phyloP scores from a whole-genome alignment of 2,329 filamentous ascomycete species.

The Hirsutella thompsonii region DNA sequence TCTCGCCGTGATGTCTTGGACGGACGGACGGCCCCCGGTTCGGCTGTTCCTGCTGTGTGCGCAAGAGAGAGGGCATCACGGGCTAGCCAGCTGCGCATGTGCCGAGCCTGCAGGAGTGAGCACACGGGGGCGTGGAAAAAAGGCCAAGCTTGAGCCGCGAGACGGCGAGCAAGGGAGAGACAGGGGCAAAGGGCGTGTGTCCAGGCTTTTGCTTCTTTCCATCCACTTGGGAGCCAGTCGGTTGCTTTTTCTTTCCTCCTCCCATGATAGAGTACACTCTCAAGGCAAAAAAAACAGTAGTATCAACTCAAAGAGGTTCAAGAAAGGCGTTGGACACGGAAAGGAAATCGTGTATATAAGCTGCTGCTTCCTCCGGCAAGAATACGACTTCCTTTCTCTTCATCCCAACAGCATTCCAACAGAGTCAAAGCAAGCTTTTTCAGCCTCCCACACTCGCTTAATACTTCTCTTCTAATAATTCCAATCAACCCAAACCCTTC shows the following conservation, averaged over 20 bases:
- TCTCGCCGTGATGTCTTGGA: too few relatives aligned
- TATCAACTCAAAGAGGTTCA: too few relatives aligned
- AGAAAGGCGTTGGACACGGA: too few relatives aligned
- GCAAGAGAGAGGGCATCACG: too few relatives aligned
- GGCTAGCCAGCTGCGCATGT: not conserved
- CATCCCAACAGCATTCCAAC: not conserved
- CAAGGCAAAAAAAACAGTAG: too few relatives aligned
- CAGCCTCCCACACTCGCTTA: not conserved
- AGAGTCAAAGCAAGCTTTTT: not conserved
- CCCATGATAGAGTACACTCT: too few relatives aligned
- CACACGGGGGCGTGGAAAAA: not conserved
- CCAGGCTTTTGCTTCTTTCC: too few relatives aligned
- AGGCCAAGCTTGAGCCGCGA: too few relatives aligned
- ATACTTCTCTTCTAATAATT: not conserved
- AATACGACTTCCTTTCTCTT: not conserved
- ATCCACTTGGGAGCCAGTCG: too few relatives aligned
- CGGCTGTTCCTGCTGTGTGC: too few relatives aligned
- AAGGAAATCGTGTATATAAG: not conserved
- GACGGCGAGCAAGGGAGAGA: not conserved
- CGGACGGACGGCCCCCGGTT: too few relatives aligned
- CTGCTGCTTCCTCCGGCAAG: not conserved
- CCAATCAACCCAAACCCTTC: not conserved
- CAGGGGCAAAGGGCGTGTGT: not conserved
- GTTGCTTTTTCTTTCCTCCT: too few relatives aligned
- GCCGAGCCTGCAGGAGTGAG: not conserved